These are phyloP conservation scores for Aspergillus ruber DNA, from an alignment of 2,329 filamentous ascomycete species.

Conservation along the genomic window DNA sequence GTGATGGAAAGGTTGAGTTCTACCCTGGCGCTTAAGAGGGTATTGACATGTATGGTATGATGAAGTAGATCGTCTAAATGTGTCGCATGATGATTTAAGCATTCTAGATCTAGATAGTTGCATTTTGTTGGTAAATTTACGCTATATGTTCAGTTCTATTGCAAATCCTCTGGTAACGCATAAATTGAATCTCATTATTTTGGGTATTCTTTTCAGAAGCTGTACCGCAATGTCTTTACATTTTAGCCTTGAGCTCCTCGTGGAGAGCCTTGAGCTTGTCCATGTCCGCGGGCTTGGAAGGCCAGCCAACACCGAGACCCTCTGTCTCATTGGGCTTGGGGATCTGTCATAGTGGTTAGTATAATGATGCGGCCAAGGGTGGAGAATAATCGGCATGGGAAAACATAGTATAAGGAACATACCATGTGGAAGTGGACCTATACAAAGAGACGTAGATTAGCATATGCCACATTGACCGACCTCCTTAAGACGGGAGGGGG, in stretches of 20 bases:
- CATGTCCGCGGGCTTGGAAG: slow-evolving; percentile 68
- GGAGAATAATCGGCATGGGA: neutral
- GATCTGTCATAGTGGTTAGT: slow-evolving; percentile 51
- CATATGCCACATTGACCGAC: no score
- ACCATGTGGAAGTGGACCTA: slow-evolving; percentile 93
- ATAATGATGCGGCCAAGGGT: neutral
- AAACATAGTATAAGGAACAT: slow-evolving; percentile 21
- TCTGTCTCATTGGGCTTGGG: slow-evolving; percentile 83
- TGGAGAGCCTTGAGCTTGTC: slow-evolving; percentile 70
- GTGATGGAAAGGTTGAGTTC: slow-evolving; percentile 63
- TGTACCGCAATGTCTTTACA: slow-evolving; percentile 46
- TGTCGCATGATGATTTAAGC: no score
- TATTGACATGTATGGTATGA: neutral
- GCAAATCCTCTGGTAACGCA: no score
- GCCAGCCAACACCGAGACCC: slow-evolving; percentile 76
- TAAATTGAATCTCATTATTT: neutral
- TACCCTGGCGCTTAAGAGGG: slow-evolving; percentile 46
- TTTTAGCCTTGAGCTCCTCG: slow-evolving; percentile 84
- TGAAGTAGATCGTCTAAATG: neutral
- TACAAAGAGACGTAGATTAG: neutral
- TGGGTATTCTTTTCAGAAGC: neutral
- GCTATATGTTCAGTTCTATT: no score
- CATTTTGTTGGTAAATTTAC: neutral
- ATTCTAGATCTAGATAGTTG: neutral
- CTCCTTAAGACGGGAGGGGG: neutral